Conservation (phyloP, 495 filamentous ascomycete species). For the Haplographium delicatum region DNA sequence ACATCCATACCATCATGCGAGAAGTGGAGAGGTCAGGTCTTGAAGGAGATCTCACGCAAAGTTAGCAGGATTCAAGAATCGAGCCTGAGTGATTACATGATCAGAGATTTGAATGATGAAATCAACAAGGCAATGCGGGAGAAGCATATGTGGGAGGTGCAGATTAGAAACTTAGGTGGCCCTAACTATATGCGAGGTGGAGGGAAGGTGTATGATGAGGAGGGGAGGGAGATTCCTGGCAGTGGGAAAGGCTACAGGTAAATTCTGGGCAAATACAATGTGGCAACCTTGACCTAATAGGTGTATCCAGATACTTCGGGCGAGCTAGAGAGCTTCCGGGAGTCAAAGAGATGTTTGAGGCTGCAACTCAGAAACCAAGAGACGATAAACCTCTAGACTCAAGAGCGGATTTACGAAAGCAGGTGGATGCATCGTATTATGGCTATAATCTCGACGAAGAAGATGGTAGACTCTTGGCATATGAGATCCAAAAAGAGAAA, state of each 20-base stretch:
- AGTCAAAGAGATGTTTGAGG: slow-evolving; percentile 95
- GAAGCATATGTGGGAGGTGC: slow-evolving; percentile 97
- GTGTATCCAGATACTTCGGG: slow-evolving; percentile 66
- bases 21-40: slow-evolving; percentile 96
- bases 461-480: slow-evolving; percentile 75
- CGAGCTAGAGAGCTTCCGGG: slow-evolving; percentile 86
- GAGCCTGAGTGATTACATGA: slow-evolving; percentile 87
- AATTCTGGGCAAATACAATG: not conserved
- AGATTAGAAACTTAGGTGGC: slow-evolving; percentile 88
- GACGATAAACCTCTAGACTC: slow-evolving; percentile 55
- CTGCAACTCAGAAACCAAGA: slow-evolving; percentile 52
- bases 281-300: slow-evolving; percentile 38
- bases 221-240: slow-evolving; percentile 84
- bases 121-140: slow-evolving; percentile 99
- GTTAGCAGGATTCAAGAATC: slow-evolving; percentile 90
- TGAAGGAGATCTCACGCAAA: slow-evolving; percentile 96
- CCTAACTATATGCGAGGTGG: slow-evolving; percentile 98
- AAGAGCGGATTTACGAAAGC: slow-evolving; percentile 64
- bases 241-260: slow-evolving; percentile 78
- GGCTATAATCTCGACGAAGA: slow-evolving; percentile 94
- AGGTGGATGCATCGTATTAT: slow-evolving; percentile 93
- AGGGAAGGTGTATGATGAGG: slow-evolving; percentile 76
- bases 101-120: slow-evolving; percentile 97
- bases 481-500: slow-evolving; percentile 78
- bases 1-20: slow-evolving; percentile 82